phyloP scores from a whole-genome alignment of 1,139 yeast genomes.

The Debaryomyces udenii region DNA sequence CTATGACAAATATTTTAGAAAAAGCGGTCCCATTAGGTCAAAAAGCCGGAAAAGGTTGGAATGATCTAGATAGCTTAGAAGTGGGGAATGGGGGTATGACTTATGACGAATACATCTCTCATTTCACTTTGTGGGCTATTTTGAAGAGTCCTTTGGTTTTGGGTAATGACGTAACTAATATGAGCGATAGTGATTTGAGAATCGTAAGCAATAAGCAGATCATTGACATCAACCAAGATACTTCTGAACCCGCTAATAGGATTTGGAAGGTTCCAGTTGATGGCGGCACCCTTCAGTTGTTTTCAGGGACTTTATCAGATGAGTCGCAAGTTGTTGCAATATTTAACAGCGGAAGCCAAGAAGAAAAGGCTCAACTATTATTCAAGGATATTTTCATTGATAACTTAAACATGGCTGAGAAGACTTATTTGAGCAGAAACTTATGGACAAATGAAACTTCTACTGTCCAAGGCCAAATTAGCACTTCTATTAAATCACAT shows the following conservation, averaged over 20 bases:
- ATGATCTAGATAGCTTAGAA: slow-evolving; percentile 29
- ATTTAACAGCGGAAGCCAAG: slow-evolving; percentile 21
- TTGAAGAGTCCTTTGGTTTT: slow-evolving; percentile 28
- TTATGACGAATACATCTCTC: slow-evolving; percentile 25
- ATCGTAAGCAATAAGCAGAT: slow-evolving; percentile 24
- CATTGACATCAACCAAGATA: slow-evolving; percentile 27
- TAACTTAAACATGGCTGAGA: slow-evolving; percentile 1
- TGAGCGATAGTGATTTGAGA: slow-evolving; percentile 19
- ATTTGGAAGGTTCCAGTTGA: slow-evolving; percentile 21
- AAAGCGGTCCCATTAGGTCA: slow-evolving; percentile 25
- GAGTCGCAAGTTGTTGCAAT: slow-evolving; percentile 23
- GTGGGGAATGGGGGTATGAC: slow-evolving; percentile 31
- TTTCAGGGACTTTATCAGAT: slow-evolving; percentile 20
- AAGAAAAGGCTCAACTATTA: slow-evolving; percentile 15
- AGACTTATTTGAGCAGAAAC: slow-evolving; percentile 7
- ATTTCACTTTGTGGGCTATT: slow-evolving; percentile 30
- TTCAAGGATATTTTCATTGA: slow-evolving; percentile 23
- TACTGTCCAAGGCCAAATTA: neutral
- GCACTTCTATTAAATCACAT: slow-evolving; percentile 6
- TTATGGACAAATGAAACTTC: slow-evolving; percentile 16
- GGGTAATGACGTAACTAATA: slow-evolving; percentile 25
- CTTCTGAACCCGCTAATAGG: slow-evolving; percentile 19
- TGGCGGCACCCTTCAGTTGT: slow-evolving; percentile 20
- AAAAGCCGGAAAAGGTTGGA: slow-evolving; percentile 28
- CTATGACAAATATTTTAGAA: slow-evolving; percentile 24